Base-by-base conservation (phyloP, 2,329 filamentous ascomycete genomes). In the Talaromyces atroroseus region DNA sequence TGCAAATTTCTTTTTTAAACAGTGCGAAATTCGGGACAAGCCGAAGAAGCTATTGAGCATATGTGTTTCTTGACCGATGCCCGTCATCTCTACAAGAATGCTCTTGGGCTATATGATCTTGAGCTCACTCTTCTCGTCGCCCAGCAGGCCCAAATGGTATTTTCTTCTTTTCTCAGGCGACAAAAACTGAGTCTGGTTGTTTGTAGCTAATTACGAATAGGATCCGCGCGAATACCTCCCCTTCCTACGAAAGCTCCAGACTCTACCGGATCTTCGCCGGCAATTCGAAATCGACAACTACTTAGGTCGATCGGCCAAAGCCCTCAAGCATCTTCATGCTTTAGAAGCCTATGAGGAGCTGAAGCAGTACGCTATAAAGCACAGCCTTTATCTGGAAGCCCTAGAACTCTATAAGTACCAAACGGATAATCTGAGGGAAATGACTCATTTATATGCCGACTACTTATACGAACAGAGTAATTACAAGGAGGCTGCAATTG, bases 21-120 rank as follows among this genome's bases (percentile, higher is more conserved):
- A 74, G 80, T 82, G 55, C 81, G 87, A 62, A 83, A 88, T 50
- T 78, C 84, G 44, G 81, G 85, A 52, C 80, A 92, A 62, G 90
- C 90, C 0, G 92, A 97, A 63, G 87, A 87, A 70, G 92, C 92
- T 0, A 87, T 96, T 21, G 91, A 96, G 68, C 94, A 99, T 67
- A 96, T 99, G 59, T 97, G 91, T 78, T 99, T 99, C 78, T 81
- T 99, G 44, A 90, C 92, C 0, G 94, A 99, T 71, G 88, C 95
- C 47, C 95, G 96, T 70, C 85, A 86, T 40, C 82, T 99, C 0
- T 99, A 96, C 66, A 90, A 96, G 60, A 86, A 92, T 59, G 89
- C 94, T 0, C 79, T 99, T 1, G 92, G 92, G 1, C 78, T 97
- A 2, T 99, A 99, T 69, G 86, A 97, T 66, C 82, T 99, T 2